Evolutionary conservation across 2,329 filamentous ascomycete genomes (phyloP).

Genomic region (Pseudogymnoascus sp.): DNA sequence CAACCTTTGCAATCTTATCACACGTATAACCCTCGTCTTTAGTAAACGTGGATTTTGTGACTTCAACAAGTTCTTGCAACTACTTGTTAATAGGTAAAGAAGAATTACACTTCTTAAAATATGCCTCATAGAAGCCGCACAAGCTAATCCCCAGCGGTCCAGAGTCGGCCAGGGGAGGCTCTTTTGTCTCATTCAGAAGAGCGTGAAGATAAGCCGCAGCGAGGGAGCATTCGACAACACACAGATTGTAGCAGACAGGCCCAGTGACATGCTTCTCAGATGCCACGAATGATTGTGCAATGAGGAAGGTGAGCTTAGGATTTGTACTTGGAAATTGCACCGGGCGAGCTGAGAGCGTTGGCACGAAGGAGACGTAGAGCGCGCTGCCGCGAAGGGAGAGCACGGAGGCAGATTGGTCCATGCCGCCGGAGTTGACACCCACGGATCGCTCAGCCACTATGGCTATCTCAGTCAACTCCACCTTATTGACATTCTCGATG

Average conservation of each 20-base stretch:
- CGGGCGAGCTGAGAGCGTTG: slow-evolving; percentile 65
- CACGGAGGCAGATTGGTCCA: slow-evolving; percentile 96
- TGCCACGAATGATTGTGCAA: slow-evolving; percentile 91
- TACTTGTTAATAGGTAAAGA: slow-evolving; percentile 36
- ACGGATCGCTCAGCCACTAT: slow-evolving; percentile 92
- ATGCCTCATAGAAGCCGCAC: slow-evolving; percentile 77
- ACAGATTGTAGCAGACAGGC: slow-evolving; percentile 90
- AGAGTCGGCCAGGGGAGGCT: slow-evolving; percentile 63
- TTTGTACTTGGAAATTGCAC: slow-evolving; percentile 74
- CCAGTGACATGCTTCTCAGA: slow-evolving; percentile 93
- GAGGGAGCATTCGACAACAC: slow-evolving; percentile 90
- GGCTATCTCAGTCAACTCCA: slow-evolving; percentile 81
- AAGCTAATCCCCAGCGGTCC: slow-evolving; percentile 77
- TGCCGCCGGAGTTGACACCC: slow-evolving; percentile 93
- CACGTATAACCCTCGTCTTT: slow-evolving; percentile 81
- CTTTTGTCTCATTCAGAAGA: slow-evolving; percentile 46
- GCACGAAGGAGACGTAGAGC: slow-evolving; percentile 83
- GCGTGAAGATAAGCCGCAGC: slow-evolving; percentile 65
- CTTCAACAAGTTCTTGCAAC: slow-evolving; percentile 61
- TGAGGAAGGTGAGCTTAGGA: slow-evolving; percentile 82
- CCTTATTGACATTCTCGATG: slow-evolving; percentile 72
- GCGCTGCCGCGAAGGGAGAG: slow-evolving; percentile 82
- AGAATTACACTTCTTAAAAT: slow-evolving; percentile 42
- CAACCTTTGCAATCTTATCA: slow-evolving; percentile 68
- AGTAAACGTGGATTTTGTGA: slow-evolving; percentile 63